Conservation (phyloP, 768 basidiomycete species). For the Kwoniella europaea region DNA sequence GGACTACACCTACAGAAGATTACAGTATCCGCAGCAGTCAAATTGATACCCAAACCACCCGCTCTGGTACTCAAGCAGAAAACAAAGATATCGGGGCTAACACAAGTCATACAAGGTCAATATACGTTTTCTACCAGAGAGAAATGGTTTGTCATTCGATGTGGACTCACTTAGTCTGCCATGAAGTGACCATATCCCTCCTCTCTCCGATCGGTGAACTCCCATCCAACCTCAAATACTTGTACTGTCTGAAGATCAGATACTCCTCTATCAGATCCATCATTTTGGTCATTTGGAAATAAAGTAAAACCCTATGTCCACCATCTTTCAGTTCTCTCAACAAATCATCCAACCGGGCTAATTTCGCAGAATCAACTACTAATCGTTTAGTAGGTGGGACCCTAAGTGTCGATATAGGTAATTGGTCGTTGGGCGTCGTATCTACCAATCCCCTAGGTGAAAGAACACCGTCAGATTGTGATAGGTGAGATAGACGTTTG, state of each 20-base stretch:
- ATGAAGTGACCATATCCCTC: conserved; percentile 98
- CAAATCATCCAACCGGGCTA: conserved; percentile 85
- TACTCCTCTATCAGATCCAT: conserved; percentile 99
- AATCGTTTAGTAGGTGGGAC: conserved; percentile 94
- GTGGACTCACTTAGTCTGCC: conserved; percentile 84
- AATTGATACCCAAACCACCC: conserved; percentile 72
- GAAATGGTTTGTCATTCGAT: not conserved
- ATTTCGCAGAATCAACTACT: conserved; percentile 94
- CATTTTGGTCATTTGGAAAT: conserved; percentile 99
- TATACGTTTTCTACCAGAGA: not conserved
- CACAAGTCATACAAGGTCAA: conserved; percentile 3
- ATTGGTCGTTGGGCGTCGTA: conserved; percentile 70
- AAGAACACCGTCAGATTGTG: conserved; percentile 65
- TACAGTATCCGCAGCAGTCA: conserved; percentile 79
- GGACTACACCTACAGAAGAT: conserved; percentile 65
- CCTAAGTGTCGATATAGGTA: conserved; percentile 81
- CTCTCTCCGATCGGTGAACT: conserved; percentile 93
- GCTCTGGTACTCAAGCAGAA: conserved; percentile 92
- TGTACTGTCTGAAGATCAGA: conserved; percentile 93
- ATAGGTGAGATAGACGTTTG: conserved; percentile 60
- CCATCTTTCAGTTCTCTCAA: conserved; percentile 88
- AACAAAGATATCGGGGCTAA: conserved; percentile 82
- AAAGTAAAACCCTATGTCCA: conserved; percentile 91
- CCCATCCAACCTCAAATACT: conserved; percentile 89
- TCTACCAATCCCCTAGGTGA: conserved; percentile 71